Base-by-base conservation (phyloP, 169 alveolate species). In the Plasmodium berghei region DNA sequence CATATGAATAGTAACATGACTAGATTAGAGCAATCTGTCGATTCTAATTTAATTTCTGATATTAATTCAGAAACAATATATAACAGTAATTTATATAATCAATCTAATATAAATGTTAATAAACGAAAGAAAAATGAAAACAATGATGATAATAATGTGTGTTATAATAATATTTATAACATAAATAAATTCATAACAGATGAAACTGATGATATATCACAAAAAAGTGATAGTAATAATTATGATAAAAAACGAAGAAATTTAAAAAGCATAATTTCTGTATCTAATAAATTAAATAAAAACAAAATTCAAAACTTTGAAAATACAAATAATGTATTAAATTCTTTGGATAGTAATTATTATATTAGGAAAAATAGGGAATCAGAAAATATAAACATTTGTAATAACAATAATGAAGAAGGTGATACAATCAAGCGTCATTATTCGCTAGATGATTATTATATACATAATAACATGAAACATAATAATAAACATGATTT, bases 251-350 rank as follows among this genome's bases (percentile, higher is more conserved):
- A 77, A 63, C n/a, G 5, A 22, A 75, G 75, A 52, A 63, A 45
- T 56, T 48, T 77, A 8, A 62, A 63, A 28, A 77, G 70, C 70
- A 77, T 77, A 10, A 55, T 77, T 1, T 63, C 71, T 77, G 26
- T 77, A 26, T 28, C 77, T 40, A 48, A 77, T 26, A 34, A 69
- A 66, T 28, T 46, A n/a, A 49, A 75, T 61, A 61, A 62, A 62
- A 77, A 77, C 52, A 45, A 77, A 58, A 16, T 48, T 8, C 5
- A 18, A 16, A 42, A 3, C 1, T n/a, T 16, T 40, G 42, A 24
- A 28, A 5, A 18, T 5, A 75, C 14, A 20, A 75, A 62, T 75
- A 62, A 75, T 16, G 62, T 62, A 20, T 4, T 63, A 56, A 55
- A 75, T 45, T 55, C 28, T 22, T 40, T 61, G 4, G 75, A 75